phyloP scores from a whole-genome alignment of 106 monocot species.

The Allium sativum region DNA sequence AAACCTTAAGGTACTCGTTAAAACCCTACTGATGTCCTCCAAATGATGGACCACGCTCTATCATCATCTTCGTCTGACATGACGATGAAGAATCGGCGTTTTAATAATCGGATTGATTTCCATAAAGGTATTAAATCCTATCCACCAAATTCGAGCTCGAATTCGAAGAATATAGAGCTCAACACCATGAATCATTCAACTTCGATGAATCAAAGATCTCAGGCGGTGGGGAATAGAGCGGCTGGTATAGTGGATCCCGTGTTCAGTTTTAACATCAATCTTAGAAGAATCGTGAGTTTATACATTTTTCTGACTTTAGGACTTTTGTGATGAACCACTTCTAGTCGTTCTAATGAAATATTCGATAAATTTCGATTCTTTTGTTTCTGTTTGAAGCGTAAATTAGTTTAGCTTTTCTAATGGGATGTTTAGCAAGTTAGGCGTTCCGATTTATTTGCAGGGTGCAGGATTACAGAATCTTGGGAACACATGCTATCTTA shows the following conservation, averaged over 20 bases:
- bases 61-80: slow-evolving; percentile 1
- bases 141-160: slow-evolving; percentile 8
- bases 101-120: slow-evolving; percentile 62
- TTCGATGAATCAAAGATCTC: not conserved
- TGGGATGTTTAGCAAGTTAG: not conserved
- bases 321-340: not conserved
- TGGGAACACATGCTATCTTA: slow-evolving; percentile 93
- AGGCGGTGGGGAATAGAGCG: slow-evolving; percentile 22
- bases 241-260: slow-evolving; percentile 55
- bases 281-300: slow-evolving; percentile 84
- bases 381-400: not conserved
- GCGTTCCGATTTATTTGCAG: slow-evolving; percentile 24
- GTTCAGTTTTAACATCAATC: slow-evolving; percentile 57
- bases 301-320: not conserved
- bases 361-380: not conserved
- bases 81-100: slow-evolving; percentile 19
- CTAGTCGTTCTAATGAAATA: not conserved
- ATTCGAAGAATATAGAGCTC: slow-evolving; percentile 24
- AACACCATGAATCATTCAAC: slow-evolving; percentile 59
- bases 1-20: too few species aligned
- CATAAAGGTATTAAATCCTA: slow-evolving; percentile 39
- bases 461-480: slow-evolving; percentile 90
- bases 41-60: too few species aligned
- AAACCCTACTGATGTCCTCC: too few species aligned
- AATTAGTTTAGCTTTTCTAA: not conserved